Conservation (phyloP, 805 yeast species). For the Zygotorulaspora danielsina region DNA sequence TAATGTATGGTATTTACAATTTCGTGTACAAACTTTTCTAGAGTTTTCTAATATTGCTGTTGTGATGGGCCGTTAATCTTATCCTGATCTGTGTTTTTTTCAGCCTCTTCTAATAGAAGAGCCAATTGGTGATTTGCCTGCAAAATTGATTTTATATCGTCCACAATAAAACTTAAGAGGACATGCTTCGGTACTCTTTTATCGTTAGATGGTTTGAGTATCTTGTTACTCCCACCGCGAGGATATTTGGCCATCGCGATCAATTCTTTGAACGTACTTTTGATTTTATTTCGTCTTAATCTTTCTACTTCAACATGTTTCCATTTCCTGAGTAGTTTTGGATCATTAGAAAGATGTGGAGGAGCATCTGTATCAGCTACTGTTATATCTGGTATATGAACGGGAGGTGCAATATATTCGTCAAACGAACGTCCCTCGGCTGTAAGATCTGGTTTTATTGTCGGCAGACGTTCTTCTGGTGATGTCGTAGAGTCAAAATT, state of each 20-base stretch:
- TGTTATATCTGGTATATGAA: conserved; percentile 27
- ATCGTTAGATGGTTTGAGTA: conserved; percentile 12
- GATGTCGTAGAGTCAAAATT: not conserved
- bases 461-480: not conserved
- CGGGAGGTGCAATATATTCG: conserved; percentile 15
- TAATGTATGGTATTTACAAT: not conserved
- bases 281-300: conserved; percentile 30
- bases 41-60: not conserved
- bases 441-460: not conserved
- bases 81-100: not conserved
- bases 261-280: conserved; percentile 29
- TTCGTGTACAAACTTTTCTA: not conserved
- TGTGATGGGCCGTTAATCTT: not conserved
- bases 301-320: conserved; percentile 35
- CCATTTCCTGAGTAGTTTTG: conserved; percentile 29
- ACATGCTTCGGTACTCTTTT: conserved; percentile 35
- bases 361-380: conserved; percentile 27
- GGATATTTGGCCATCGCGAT: conserved; percentile 25
- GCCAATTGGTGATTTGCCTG: conserved; percentile 30
- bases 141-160: conserved; percentile 29
- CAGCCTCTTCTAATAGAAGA: conserved; percentile 3
- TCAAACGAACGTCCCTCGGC: conserved; percentile 1
- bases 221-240: conserved; percentile 10
- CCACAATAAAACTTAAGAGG: conserved; percentile 28
- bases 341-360: conserved; percentile 17